Base-by-base conservation (phyloP, 2,329 filamentous ascomycete species). In the Hirsutella minnesotensis region DNA sequence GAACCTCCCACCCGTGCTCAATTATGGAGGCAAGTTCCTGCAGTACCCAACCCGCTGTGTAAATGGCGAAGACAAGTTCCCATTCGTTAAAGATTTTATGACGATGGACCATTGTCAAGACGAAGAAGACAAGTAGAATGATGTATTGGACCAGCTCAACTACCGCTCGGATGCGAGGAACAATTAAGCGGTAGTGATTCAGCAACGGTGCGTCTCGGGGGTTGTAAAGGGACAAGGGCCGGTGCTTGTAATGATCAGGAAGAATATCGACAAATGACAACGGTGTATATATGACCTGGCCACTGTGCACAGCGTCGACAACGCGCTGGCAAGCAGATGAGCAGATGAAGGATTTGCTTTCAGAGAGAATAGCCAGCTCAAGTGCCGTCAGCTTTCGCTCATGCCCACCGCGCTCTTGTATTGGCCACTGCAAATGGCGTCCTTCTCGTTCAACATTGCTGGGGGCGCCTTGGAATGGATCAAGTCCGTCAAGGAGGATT, bases 101-200 rank as follows among this genome's bases (percentile, higher is more conserved):
- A 24, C 79, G 72, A 42, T 73, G 64, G 13, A 70, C 63, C 77
- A 86, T 84, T 31, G 79, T 76, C 46, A 75, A 62, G 36, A 82
- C 63, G 51, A 83, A 86, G 5, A 85, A 63, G 1, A 61, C 57
- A 9, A 85, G 63, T 1, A 86, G 65, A 9, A 82, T 58, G n/a
- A 79, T 47, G 53, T 85, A 86, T 52, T 85, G 79, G 31, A 64
- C 59, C 2, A 80, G 68, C 55, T 86, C 82, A 45, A 86, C 70
- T 34, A 80, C 56, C 52, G 81, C 83, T 38, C 82, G 67, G 3
- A 77, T 79, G 15, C 79, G 69, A 0, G 82, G 82, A 1, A 86
- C 82, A 50, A 83, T 81, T 15, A 86, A 68, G 2, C 82, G 78
- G 52, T 82, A 81, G 49, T 86, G 82, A 49, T 86, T 85, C 13